Evolutionary conservation across 2,329 filamentous ascomycete genomes (phyloP), one percentile per base, ranked within the genome.

Genomic region (Sclerotiophoma versabilis): DNA sequence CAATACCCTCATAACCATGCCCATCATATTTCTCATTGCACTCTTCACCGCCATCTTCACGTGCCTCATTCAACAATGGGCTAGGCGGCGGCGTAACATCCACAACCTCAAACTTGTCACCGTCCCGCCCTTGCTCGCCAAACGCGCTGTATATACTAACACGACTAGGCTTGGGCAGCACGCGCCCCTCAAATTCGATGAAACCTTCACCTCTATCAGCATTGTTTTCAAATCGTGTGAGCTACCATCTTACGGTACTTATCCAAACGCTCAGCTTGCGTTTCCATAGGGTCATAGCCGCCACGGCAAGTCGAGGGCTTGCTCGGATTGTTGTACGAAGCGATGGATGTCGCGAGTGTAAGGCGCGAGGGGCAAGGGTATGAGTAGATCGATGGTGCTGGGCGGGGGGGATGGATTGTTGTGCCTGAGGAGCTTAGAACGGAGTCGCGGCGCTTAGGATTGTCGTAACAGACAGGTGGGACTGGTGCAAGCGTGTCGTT

Each of bases 111-210:
- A 48, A 49, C 11, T 23, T 42, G 17, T 30, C 27, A 1, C 15
- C 37, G n/a, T 23, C 11, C 1, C n/a, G 5, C 22, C 19, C 32
- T 6, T 22, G 32, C 9, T 33, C 44, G 0, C 30, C 50, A 29
- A 48, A 54, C 20, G 19, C 44, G n/a, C 17, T 30, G 12, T 49
- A 54, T 8, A 54, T 44, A 23, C 50, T 54, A 3, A 19, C 20
- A 12, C 50, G 38, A 7, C 50, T 49, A 0, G 50, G 50, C 30
- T 33, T 44, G 12, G 50, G 44, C 26, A 54, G 26, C 27, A 43
- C 3, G 12, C 10, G 6, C 8, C 32, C 48, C 11, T 27, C 9
- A 19, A 12, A 25, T 5, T 22, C 12, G 20, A 27, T 20, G 7
- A 29, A 5, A 4, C 14, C 46, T 42, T 42, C 36, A 14, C 27